A percentile compares a stretch with the other conserved stretches of the same genome.
These are phyloP conservation scores for Tuber magnatum DNA, from an alignment of 495 filamentous ascomycete genomes.

Conservation along the genomic window DNA sequence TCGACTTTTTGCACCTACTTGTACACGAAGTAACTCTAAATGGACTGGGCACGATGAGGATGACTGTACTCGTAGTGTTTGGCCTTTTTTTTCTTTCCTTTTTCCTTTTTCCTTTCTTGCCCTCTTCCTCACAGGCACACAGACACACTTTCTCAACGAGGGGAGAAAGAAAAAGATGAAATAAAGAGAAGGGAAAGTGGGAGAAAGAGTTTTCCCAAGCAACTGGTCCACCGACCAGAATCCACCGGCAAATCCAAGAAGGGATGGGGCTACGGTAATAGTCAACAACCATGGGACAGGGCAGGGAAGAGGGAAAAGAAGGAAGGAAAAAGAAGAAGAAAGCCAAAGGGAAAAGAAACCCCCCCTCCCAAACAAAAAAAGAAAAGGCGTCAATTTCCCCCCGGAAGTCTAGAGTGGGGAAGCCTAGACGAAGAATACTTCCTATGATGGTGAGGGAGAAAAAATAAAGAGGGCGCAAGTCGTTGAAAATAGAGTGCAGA, in stretches of 20 bases:
- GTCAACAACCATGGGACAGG: conserved; percentile 26
- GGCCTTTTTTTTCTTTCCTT: neutral
- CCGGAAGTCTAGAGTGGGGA: conserved; percentile 34
- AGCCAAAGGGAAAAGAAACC: conserved; percentile 18
- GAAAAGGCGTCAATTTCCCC: conserved; percentile 29
- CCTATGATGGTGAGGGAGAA: conserved; percentile 30
- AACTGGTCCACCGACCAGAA: conserved; percentile 19
- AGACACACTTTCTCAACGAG: neutral
- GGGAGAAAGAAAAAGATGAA: neutral
- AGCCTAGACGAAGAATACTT: conserved; percentile 30
- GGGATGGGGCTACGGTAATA: conserved; percentile 26
- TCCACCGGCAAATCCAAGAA: conserved; percentile 26
- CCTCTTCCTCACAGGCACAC: neutral
- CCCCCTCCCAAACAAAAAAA: conserved; percentile 1
- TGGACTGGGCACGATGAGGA: neutral
- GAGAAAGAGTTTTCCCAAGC: neutral
- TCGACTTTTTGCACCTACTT: conserved; percentile 1
- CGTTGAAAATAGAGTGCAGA: conserved; percentile 30
- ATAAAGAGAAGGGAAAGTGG: neutral
- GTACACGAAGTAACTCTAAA: conserved; percentile 2
- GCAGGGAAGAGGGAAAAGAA: conserved; percentile 13
- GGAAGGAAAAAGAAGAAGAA: conserved; percentile 18
- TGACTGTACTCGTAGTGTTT: neutral
- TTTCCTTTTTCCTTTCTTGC: neutral
- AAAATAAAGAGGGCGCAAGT: conserved; percentile 28